Percentiles rank a stretch among this genome's conserved stretches.
Conservation (phyloP, 768 basidiomycete genomes). For the Tylopilus sp. region DNA sequence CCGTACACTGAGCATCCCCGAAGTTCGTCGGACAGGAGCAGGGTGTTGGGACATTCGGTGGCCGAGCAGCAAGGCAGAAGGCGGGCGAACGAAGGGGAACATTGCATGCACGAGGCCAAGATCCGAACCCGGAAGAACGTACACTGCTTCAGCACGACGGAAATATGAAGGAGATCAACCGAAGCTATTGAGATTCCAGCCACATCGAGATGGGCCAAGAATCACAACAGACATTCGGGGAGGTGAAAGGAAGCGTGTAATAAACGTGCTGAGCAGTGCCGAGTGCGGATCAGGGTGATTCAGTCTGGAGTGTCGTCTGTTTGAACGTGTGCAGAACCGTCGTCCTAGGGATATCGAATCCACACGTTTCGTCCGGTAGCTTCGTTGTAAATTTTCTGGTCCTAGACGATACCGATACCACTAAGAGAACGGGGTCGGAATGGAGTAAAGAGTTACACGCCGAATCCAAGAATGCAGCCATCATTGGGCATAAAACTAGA, state of each 20-base stretch:
- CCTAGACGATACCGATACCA: conserved; percentile 8
- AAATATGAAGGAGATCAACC: conserved; percentile 4
- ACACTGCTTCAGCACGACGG: conserved; percentile 3
- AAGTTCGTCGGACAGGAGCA: not conserved
- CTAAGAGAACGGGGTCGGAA: not conserved
- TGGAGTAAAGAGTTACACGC: not conserved
- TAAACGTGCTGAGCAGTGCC: conserved; percentile 1
- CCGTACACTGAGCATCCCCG: not conserved
- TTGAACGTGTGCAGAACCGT: conserved; percentile 10
- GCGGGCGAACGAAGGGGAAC: not conserved
- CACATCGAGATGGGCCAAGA: conserved; percentile 10
- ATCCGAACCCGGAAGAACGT: conserved; percentile 6
- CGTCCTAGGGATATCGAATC: conserved; percentile 12
- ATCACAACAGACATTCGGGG: not conserved
- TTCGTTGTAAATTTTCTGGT: conserved; percentile 9
- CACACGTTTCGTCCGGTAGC: conserved; percentile 1
- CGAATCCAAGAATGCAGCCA: not conserved
- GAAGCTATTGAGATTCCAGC: conserved; percentile 1
- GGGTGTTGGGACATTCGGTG: too few relatives aligned
- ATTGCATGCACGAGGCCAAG: conserved; percentile 12
- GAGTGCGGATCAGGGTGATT: conserved; percentile 8
- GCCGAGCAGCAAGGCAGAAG: not conserved
- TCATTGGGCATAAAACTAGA: not conserved
- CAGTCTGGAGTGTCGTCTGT: conserved; percentile 7
- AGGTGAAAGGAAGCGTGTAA: not conserved